Conservation (phyloP, 2,329 filamentous ascomycete genomes). For the Tolypocladium guangdongense region DNA sequence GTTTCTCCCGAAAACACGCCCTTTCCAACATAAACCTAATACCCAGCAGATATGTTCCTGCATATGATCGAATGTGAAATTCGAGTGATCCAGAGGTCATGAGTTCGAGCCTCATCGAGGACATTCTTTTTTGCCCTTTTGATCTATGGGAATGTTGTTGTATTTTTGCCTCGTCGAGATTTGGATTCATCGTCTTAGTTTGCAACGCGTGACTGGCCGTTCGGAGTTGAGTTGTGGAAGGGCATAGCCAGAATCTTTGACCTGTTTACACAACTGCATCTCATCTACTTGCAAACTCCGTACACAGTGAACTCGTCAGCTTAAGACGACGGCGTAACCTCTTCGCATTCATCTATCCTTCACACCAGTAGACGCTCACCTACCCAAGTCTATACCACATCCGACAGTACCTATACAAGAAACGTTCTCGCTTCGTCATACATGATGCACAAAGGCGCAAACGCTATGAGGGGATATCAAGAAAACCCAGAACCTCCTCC, state of each 20-base stretch:
- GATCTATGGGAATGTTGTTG: not conserved
- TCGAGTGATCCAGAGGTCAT: constrained; percentile 30
- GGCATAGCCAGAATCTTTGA: too few species aligned
- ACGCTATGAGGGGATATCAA: not conserved
- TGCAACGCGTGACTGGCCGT: too few species aligned
- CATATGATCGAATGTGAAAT: constrained; percentile 15
- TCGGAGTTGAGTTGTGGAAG: too few species aligned
- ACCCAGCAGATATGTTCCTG: not conserved
- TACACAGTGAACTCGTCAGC: not conserved
- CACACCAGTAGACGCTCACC: not conserved
- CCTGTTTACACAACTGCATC: too few species aligned
- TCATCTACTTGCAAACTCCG: not conserved
- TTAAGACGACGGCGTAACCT: not conserved
- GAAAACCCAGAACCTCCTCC: not conserved
- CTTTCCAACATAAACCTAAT: constrained; percentile 4
- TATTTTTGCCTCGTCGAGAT: not conserved
- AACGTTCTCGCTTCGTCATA: not conserved
- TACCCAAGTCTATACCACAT: not conserved
- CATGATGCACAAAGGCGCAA: not conserved
- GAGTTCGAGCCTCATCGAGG: constrained; percentile 39
- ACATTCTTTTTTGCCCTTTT: constrained; percentile 13
- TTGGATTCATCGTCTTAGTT: too few species aligned
- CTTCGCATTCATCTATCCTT: not conserved
- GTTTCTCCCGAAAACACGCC: constrained; percentile 6
- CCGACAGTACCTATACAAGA: not conserved